Evolutionary conservation across 208 protist species (phyloP), one percentile per base, ranked within the genome.

Genomic region (Endotrypanum monterogeii): DNA sequence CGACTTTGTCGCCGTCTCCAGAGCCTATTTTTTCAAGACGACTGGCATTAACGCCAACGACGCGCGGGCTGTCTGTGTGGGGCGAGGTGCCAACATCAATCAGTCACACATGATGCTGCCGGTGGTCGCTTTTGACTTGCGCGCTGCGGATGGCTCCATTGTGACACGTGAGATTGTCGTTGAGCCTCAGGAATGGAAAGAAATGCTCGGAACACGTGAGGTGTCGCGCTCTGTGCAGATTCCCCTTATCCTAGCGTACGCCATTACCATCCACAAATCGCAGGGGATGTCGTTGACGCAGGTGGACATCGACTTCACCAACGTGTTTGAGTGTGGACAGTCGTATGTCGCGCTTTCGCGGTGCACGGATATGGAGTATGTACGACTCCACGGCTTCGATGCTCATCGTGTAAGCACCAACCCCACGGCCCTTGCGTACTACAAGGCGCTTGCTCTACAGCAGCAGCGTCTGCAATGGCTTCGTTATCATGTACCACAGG

Each of bases 181-280:
- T 37, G 90, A 95, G 76, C 93, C 93, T 55, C 87, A 91, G 71
- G 72, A 84, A 54, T 97, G 93, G 90, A 79, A 76, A 44, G 86
- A 91, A 73, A 79, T 73, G 76, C 79, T 85, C 37, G 92, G 90
- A 37, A 82, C 87, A 23, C 25, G 56, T 28, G 76, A 83, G 54
- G 51, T 91, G 18, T 83, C 85, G 11, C 80, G 78, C 74, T 83
- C 73, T 30, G 81, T 86, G 30, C 93, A 97, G 79, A 88, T 99
- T 18, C 98, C 98, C 46, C 86, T 99, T 3, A 90, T 89, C n/a
- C 87, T 99, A 9, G 98, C 97, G 51, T 99, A 98, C 86, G 96
- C 96, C 39, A 91, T 99, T 65, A 98, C 98, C 11, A 98, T 99
- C 60, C 98, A 99, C 85, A 99, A 99, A 73, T 91, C 89, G 44